Conservation (phyloP, 768 basidiomycete species). For the Holtermannia corniformis region DNA sequence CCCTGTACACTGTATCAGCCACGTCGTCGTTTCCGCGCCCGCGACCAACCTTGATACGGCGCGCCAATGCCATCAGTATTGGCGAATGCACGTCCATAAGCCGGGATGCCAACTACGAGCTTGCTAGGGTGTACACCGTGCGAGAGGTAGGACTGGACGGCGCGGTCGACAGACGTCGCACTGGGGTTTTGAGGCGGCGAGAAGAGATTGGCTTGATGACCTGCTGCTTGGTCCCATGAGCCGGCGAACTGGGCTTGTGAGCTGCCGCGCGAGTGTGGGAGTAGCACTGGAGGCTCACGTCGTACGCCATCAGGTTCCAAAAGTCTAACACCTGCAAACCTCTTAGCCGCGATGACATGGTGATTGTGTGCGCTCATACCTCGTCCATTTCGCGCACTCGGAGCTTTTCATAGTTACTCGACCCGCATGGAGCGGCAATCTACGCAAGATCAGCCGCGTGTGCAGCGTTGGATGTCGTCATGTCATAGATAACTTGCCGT, state of each 20-base stretch:
- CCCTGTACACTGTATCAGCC: conserved; percentile 11
- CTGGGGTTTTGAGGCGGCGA: conserved; percentile 52
- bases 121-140: conserved; percentile 68
- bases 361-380: conserved; percentile 1
- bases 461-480: conserved; percentile 47
- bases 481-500: conserved; percentile 49
- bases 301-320: conserved; percentile 85
- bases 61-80: conserved; percentile 72
- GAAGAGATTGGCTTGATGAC: conserved; percentile 77
- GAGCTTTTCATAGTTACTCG: conserved; percentile 71
- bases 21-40: background rate
- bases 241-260: conserved; percentile 52
- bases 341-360: background rate
- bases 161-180: conserved; percentile 52
- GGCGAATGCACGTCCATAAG: conserved; percentile 87
- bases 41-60: conserved; percentile 57
- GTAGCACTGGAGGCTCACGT: background rate
- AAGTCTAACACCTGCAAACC: conserved; percentile 58
- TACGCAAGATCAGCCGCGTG: conserved; percentile 34
- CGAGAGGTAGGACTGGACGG: conserved; percentile 60
- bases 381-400: conserved; percentile 74
- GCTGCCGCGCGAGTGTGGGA: background rate
- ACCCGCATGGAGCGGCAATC: conserved; percentile 90
- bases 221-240: conserved; percentile 56
- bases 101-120: conserved; percentile 79